Base-by-base conservation (phyloP, 1,284 basidiomycete genomes). In the Melanopsichium pennsylvanicum region DNA sequence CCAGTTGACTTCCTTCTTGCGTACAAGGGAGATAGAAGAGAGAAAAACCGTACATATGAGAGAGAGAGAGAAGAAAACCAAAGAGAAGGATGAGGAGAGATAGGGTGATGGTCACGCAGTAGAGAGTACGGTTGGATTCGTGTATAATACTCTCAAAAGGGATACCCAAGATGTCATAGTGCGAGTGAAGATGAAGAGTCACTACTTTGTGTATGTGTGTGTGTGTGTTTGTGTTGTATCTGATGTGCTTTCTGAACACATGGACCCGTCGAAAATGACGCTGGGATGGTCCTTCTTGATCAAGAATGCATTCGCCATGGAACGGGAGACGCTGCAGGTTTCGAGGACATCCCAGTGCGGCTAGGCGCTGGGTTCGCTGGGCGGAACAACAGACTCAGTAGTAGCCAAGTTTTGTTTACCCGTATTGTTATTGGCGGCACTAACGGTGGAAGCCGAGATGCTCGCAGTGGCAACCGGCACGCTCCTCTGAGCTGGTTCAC, bases 401-500 rank as follows among this genome's bases (percentile, higher is more conserved):
- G n/a, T n/a, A n/a, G n/a, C n/a, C n/a, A n/a, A n/a, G n/a, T n/a
- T n/a, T n/a, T n/a, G n/a, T n/a, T n/a, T n/a, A n/a, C n/a, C n/a
- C n/a, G n/a, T 39, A 34, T 6, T 18, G 8, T 44, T 26, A 35
- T 27, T 37, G 18, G 35, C 37, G 4, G 40, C 22, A 13, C 46
- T 33, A 16, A 32, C 47, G 29, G 22, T 26, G 26, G 47, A 40
- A 23, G 44, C 44, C 5, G 56, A 51, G 19, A 59, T 26, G 12
- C 52, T 51, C 15, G 48, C 43, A 12, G 48, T 12, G n/a, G 35
- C 19, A n/a, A 56, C 44, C 11, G 46, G 39, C 11, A 72, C 56
- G n/a, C 50, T 34, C 6, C 72, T 48, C 37, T 54, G 34, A 21
- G 71, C 71, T 7, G 75, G 71, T 23, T 68, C 55, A 13, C 60